phyloP scores from a whole-genome alignment of 2,329 filamentous ascomycete species.

The Xylaria sp. region DNA sequence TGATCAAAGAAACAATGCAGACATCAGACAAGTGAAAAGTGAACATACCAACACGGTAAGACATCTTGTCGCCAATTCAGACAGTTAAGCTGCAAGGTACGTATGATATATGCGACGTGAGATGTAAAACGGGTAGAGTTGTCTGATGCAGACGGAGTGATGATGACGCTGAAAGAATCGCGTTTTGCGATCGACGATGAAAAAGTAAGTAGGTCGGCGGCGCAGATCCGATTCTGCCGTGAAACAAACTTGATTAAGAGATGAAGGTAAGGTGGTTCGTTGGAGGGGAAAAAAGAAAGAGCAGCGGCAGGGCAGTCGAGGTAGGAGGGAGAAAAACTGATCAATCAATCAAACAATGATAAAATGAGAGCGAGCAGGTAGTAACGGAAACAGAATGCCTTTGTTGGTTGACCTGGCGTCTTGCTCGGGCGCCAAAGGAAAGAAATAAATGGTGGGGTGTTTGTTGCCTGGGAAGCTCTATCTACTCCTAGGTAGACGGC shows the following conservation, averaged over 20 bases:
- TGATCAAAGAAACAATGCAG: neutral
- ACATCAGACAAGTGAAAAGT: slow-evolving; percentile 1
- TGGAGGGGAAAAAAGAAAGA: neutral
- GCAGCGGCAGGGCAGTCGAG: neutral
- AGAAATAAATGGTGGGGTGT: neutral
- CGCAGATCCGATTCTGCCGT: slow-evolving; percentile 8
- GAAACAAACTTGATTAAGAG: slow-evolving; percentile 4
- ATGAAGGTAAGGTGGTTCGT: neutral
- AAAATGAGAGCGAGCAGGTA: slow-evolving; percentile 19
- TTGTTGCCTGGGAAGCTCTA: neutral
- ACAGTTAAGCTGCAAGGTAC: slow-evolving; percentile 15
- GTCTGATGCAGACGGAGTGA: slow-evolving; percentile 7
- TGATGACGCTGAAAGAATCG: neutral
- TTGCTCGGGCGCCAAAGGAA: slow-evolving; percentile 1
- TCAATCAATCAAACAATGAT: neutral
- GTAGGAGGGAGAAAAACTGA: neutral
- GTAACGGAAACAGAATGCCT: slow-evolving; percentile 16
- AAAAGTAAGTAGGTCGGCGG: neutral
- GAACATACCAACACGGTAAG: slow-evolving; percentile 39
- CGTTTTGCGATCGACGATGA: slow-evolving; percentile 18
- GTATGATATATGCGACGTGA: slow-evolving; percentile 7
- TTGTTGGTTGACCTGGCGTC: slow-evolving; percentile 18
- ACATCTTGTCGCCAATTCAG: slow-evolving; percentile 28
- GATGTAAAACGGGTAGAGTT: slow-evolving; percentile 6
- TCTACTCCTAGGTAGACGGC: no score